A percentile compares a stretch with the other conserved stretches of the same genome.
Evolutionary conservation across 73 alveolate species (phyloP).

Genomic region (Blepharisma stoltei): DNA sequence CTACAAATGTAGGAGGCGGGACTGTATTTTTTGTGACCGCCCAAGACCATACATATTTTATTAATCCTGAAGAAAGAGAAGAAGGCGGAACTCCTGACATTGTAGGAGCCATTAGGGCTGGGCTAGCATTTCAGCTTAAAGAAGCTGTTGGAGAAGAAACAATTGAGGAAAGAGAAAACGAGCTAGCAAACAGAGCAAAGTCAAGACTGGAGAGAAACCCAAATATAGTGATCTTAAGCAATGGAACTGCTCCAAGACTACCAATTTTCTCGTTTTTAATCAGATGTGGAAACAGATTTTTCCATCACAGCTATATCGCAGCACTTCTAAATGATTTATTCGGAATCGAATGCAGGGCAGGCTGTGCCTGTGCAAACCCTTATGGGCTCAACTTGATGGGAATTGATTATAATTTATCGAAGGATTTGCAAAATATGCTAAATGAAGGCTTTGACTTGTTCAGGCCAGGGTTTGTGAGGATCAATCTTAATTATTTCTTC

Average conservation of each 20-base stretch:
- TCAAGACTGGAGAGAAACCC: constrained; percentile 35
- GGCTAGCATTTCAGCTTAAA: constrained; percentile 60
- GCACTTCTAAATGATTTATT: constrained; percentile 86
- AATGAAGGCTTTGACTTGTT: constrained; percentile 83
- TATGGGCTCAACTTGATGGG: constrained; percentile 79
- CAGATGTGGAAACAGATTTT: constrained; percentile 67
- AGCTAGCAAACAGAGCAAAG: constrained; percentile 45
- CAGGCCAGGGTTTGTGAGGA: constrained; percentile 86
- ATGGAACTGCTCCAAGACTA: constrained; percentile 49
- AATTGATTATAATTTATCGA: constrained; percentile 43
- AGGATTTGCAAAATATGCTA: constrained; percentile 58
- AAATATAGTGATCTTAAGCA: constrained; percentile 73
- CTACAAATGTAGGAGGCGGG: constrained; percentile 97
- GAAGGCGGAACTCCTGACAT: constrained; percentile 98
- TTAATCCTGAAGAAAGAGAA: constrained; percentile 79
- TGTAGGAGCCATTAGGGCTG: constrained; percentile 86
- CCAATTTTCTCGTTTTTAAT: constrained; percentile 75
- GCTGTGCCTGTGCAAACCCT: constrained; percentile 92
- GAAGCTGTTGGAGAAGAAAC: constrained; percentile 58
- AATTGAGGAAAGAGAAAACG: constrained; percentile 68
- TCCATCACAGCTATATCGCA: constrained; percentile 80
- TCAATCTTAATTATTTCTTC: constrained; percentile 76
- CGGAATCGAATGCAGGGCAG: constrained; percentile 90
- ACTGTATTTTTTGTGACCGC: constrained; percentile 88
- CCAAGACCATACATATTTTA: constrained; percentile 57